These are phyloP conservation scores for Paracorniculantispora psalliotae DNA, from an alignment of 2,329 filamentous ascomycete species.

Conservation along the genomic window DNA sequence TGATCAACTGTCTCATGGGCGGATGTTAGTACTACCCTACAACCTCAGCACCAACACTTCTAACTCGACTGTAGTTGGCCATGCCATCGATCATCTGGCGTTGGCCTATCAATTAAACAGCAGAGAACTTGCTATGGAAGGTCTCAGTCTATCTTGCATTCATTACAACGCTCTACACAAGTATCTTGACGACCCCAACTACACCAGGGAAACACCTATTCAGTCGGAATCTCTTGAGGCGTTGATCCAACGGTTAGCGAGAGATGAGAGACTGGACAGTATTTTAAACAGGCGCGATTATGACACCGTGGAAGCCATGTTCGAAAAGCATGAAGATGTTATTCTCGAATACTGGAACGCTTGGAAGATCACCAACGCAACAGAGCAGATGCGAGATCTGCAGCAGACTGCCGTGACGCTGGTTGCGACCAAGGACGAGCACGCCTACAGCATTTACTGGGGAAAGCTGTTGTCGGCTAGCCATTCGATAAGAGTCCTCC, in stretches of 20 bases:
- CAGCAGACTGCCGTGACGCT: slow-evolving; percentile 58
- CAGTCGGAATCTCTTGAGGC: slow-evolving; percentile 59
- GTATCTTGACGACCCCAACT: slow-evolving; percentile 67
- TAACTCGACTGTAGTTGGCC: slow-evolving; percentile 57
- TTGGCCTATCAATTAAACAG: slow-evolving; percentile 87
- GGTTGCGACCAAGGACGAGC: slow-evolving; percentile 53
- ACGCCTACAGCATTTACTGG: slow-evolving; percentile 77
- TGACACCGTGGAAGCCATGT: slow-evolving; percentile 62
- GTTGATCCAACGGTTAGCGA: slow-evolving; percentile 63
- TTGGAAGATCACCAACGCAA: slow-evolving; percentile 68
- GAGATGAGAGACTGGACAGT: slow-evolving; percentile 65
- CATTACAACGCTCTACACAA: slow-evolving; percentile 58
- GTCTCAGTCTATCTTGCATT: slow-evolving; percentile 62
- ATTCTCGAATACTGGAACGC: slow-evolving; percentile 88
- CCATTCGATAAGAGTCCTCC: slow-evolving; percentile 80
- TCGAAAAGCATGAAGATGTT: slow-evolving; percentile 62
- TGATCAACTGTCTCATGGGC: slow-evolving; percentile 74
- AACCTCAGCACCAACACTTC: neutral
- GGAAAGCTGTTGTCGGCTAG: slow-evolving; percentile 78
- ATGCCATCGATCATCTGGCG: slow-evolving; percentile 91
- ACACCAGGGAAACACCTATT: slow-evolving; percentile 60
- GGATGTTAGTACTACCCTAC: slow-evolving; percentile 55
- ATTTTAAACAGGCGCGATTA: slow-evolving; percentile 55
- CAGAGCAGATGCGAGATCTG: slow-evolving; percentile 69
- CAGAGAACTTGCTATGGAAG: slow-evolving; percentile 83